Evolutionary conservation across 2,329 filamentous ascomycete species (phyloP).

Genomic region (Samsoniella hepiali): DNA sequence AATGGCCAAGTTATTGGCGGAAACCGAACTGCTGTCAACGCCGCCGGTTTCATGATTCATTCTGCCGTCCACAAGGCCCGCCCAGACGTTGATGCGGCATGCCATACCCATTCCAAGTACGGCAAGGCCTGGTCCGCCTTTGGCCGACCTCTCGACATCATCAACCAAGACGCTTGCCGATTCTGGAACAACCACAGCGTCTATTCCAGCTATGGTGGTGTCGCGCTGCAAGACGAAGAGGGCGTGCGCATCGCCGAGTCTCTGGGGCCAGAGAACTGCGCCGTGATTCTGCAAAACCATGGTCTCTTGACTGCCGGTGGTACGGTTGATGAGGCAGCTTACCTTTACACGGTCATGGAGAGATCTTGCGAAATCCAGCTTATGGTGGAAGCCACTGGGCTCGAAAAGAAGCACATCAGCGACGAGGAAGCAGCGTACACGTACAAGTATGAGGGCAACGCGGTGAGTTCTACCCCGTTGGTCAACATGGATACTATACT

Average conservation of each 20-base stretch:
- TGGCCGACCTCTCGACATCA: constrained; percentile 63
- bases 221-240: constrained; percentile 60
- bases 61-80: constrained; percentile 64
- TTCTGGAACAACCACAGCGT: constrained; percentile 57
- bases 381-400: constrained; percentile 60
- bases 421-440: constrained; percentile 40
- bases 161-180: constrained; percentile 64
- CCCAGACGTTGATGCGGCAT: constrained; percentile 62
- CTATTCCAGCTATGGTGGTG: constrained; percentile 55
- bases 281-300: constrained; percentile 66
- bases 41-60: constrained; percentile 69
- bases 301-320: constrained; percentile 66
- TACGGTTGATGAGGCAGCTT: constrained; percentile 73
- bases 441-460: constrained; percentile 43
- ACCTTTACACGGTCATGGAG: constrained; percentile 66
- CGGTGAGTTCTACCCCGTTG: not conserved
- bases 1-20: constrained; percentile 62
- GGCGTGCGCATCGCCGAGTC: constrained; percentile 61
- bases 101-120: constrained; percentile 64
- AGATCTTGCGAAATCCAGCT: constrained; percentile 67
- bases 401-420: constrained; percentile 41
- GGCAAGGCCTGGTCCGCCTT: constrained; percentile 69
- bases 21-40: constrained; percentile 59
- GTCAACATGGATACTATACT: not conserved
- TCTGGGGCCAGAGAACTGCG: constrained; percentile 57